A percentile compares a stretch with the other conserved stretches of the same genome.
These are phyloP conservation scores for Cucurbita ficifolia DNA, from an alignment of 306 rosid species.

Conservation along the genomic window DNA sequence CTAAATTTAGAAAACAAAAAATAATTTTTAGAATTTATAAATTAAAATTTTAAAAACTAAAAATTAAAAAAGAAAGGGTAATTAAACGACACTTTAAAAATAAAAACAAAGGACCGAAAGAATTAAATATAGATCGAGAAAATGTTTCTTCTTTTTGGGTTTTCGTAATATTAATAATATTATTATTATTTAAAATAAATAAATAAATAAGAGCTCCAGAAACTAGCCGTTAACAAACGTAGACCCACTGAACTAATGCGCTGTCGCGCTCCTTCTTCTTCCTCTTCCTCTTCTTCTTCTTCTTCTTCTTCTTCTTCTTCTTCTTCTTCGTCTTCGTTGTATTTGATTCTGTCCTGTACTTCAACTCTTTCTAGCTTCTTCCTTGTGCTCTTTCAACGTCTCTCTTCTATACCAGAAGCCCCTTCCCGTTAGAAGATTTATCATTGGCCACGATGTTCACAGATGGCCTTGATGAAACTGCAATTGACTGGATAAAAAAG, in stretches of 20 bases:
- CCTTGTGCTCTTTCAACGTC: neutral
- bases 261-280: slow-evolving; percentile 11
- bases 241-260: slow-evolving; percentile 17
- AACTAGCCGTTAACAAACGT: slow-evolving; percentile 54
- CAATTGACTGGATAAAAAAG: slow-evolving; percentile 83
- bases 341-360: neutral
- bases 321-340: neutral
- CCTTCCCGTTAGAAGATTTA: neutral
- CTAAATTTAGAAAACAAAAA: too few species aligned
- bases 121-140: neutral
- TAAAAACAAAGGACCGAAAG: too few species aligned
- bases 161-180: neutral
- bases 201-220: neutral
- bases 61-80: too few species aligned
- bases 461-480: slow-evolving; percentile 81
- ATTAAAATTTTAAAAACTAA: too few species aligned
- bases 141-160: neutral
- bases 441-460: slow-evolving; percentile 42
- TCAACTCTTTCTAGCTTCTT: neutral
- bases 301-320: neutral
- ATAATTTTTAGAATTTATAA: too few species aligned
- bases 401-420: slow-evolving; percentile 1
- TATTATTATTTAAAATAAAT: neutral
- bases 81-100: too few species aligned
- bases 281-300: slow-evolving; percentile 4